phyloP scores from a whole-genome alignment of 2,329 filamentous ascomycete species.

The Pseudocercospora musae region DNA sequence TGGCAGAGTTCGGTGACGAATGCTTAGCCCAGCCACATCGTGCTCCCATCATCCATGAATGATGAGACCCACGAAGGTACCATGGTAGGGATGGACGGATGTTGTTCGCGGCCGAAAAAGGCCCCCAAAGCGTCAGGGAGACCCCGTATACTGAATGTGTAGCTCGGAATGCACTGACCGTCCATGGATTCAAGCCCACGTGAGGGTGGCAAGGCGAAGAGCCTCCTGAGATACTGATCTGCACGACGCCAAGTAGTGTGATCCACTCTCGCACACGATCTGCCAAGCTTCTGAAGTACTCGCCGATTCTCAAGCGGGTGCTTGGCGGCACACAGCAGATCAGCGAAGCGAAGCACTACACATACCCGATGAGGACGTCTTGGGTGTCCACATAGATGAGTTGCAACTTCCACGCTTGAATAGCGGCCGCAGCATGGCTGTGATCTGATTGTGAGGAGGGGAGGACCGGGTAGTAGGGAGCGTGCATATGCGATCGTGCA shows the following conservation, averaged over 20 bases:
- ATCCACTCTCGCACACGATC: not conserved
- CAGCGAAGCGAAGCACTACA: not conserved
- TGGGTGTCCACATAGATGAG: not conserved
- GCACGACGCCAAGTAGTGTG: not conserved
- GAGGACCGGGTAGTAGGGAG: not conserved
- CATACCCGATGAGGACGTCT: not conserved
- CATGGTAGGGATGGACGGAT: not conserved
- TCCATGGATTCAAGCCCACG: not conserved
- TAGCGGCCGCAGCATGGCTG: not conserved
- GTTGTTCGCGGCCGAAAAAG: not conserved
- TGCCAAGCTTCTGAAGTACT: not conserved
- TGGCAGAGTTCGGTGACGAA: not conserved
- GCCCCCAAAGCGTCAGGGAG: not conserved
- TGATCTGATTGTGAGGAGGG: not conserved
- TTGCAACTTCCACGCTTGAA: not conserved
- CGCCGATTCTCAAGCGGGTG: not conserved
- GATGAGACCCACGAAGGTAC: not conserved
- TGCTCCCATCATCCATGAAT: too few species aligned
- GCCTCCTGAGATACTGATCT: not conserved
- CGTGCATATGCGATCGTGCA: not conserved
- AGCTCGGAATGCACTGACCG: too few species aligned
- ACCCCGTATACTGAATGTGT: not conserved
- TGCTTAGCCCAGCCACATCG: not conserved
- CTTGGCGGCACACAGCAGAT: not conserved
- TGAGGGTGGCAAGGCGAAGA: not conserved